Percentiles rank a stretch among this genome's conserved stretches.
Evolutionary conservation across 164 flowering plant genomes (phyloP).

Genomic region (Berberis thunbergii): DNA sequence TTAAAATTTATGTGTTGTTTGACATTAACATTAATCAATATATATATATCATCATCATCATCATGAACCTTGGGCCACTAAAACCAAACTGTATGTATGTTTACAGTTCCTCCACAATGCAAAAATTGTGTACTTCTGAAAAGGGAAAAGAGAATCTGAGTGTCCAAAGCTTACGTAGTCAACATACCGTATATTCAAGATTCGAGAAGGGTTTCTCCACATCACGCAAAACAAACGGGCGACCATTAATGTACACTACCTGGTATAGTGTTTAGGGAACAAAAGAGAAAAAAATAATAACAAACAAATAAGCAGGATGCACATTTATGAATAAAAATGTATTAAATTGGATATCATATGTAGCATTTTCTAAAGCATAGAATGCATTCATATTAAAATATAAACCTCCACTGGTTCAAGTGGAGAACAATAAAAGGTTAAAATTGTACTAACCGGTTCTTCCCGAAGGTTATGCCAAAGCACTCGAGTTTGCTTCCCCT

Average conservation of each 20-base stretch:
- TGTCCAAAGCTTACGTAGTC: neutral
- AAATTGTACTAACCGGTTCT: constrained; percentile 58
- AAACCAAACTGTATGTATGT: no score
- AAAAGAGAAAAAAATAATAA: neutral
- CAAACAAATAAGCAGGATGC: neutral
- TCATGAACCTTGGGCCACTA: no score
- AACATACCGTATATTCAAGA: constrained; percentile 84
- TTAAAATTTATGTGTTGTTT: no score
- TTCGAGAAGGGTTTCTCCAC: constrained; percentile 93
- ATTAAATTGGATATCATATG: no score
- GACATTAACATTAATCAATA: no score
- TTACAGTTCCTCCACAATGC: neutral
- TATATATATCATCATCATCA: no score
- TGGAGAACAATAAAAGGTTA: no score
- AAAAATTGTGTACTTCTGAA: neutral
- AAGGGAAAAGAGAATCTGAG: neutral
- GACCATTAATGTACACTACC: constrained; percentile 93
- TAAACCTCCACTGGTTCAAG: no score
- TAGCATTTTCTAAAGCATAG: no score
- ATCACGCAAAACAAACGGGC: constrained; percentile 97
- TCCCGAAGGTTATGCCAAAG: constrained; percentile 92
- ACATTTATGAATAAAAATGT: no score
- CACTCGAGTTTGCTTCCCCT: constrained; percentile 48
- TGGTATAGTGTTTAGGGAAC: constrained; percentile 14
- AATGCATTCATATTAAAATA: no score